phyloP scores from a whole-genome alignment of 192 early-diverging fungal species.

The Tieghemiomyces parasiticus region DNA sequence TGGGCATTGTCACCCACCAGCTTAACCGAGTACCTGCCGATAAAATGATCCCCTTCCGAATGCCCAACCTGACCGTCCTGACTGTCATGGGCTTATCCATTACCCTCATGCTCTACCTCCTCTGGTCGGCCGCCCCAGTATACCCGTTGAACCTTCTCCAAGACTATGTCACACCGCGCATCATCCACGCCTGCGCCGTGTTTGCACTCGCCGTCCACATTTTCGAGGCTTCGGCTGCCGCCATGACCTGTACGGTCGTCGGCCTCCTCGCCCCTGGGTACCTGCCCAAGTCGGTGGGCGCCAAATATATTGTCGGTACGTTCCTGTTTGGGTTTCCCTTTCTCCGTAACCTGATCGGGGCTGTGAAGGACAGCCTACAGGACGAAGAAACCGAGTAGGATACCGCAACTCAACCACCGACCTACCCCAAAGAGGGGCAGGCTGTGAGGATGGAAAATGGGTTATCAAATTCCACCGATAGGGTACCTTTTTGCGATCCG shows the following conservation, averaged over 20 bases:
- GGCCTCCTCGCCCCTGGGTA: neutral
- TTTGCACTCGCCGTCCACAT: constrained; percentile 1
- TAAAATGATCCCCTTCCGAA: neutral
- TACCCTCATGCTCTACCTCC: neutral
- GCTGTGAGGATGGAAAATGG: neutral
- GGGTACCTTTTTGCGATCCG: neutral
- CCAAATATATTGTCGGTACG: neutral
- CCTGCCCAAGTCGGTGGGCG: neutral
- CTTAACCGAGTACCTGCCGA: neutral
- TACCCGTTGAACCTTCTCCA: neutral
- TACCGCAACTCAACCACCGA: neutral
- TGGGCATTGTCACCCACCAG: neutral
- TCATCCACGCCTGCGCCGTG: neutral
- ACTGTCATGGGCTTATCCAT: neutral
- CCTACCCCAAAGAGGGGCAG: neutral
- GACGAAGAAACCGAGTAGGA: neutral
- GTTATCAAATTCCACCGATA: neutral
- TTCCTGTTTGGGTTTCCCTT: neutral
- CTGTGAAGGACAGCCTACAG: neutral
- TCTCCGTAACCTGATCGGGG: neutral
- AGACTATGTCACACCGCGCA: neutral
- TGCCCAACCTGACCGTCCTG: neutral
- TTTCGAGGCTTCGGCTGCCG: neutral
- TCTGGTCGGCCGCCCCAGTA: neutral
- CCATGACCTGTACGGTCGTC: constrained; percentile 4